Conservation (phyloP, 1,139 yeast genomes). For the Pneumocystis murina region DNA sequence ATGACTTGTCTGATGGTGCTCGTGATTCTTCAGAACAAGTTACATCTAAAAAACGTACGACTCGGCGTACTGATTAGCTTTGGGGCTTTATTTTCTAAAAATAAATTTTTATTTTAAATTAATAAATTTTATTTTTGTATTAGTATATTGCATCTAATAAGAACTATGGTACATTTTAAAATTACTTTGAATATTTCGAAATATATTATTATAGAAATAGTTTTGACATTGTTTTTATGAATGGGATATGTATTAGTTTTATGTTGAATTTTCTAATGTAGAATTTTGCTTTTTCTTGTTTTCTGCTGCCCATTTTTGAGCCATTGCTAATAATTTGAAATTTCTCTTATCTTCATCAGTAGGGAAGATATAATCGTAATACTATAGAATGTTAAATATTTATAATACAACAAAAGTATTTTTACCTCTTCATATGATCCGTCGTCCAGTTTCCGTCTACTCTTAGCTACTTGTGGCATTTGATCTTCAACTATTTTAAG, state of each 20-base stretch:
- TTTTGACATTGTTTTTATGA: not conserved
- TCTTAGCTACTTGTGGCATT: constrained; percentile 44
- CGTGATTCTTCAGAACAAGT: not conserved
- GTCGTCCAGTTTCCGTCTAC: constrained; percentile 30
- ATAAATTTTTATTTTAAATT: not conserved
- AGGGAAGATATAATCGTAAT: constrained; percentile 49
- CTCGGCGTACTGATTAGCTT: not conserved
- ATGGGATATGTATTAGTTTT: not conserved
- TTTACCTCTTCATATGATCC: constrained; percentile 41
- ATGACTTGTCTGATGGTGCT: not conserved
- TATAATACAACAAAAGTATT: constrained; percentile 14
- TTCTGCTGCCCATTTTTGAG: not conserved
- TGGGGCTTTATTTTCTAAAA: not conserved
- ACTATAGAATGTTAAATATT: constrained; percentile 1
- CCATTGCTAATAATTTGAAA: not conserved
- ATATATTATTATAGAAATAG: not conserved
- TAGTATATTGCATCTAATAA: not conserved
- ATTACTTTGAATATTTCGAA: not conserved
- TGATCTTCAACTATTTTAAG: constrained; percentile 30
- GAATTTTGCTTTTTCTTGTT: not conserved
- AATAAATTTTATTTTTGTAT: not conserved
- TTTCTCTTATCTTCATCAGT: constrained; percentile 30
- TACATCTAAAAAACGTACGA: not conserved
- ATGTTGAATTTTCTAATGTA: not conserved
- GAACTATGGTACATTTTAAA: not conserved